Evolutionary conservation across 805 yeast genomes (phyloP), one percentile per base, ranked within the genome.

Genomic region (Ogataea pilisensis): DNA sequence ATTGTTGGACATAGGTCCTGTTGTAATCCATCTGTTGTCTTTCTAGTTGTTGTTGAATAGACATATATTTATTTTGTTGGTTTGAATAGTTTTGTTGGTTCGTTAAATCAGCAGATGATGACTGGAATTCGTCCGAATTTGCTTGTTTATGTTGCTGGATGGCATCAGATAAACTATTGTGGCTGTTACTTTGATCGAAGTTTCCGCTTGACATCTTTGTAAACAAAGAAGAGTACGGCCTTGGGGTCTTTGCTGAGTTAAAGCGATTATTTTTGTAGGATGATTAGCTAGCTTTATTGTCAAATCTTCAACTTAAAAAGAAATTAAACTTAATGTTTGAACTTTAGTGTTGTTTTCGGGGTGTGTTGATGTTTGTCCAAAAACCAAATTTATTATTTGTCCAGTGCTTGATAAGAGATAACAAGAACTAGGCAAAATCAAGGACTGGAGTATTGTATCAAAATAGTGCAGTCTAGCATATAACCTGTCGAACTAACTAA

Each of bases 11-110:
- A 19, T 13, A 26, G 7, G 35, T 18, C 12, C 26, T 33, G 19
- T 32, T 38, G 16, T 38, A 38, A 16, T 33, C 36, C 33, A 27
- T 28, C 18, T 38, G 41, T 16, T 38, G 41, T 28, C 11, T 32
- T 14, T 38, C 41, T 22, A 32, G 34, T 28, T 38, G 37, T 22
- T 38, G 35, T 21, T 38, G 41, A 21, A 38, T 33, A 3, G 41
- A 32, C 12, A 33, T 17, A 17, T 36, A 36, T 12, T 16, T 14
- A 20, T 17, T 17, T 6, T 19, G 25, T 16, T 27, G 29, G 11
- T 22, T 22, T 22, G 11, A 7, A 22, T 8, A 8, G 7, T n/a
- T 18, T 17, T 18, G 34, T 5, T 31, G 34, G 16, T 27, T 27
- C 8, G 5, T 13, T 27, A 27, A 8, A 11, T 7, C 30, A 13